Percentiles rank a stretch among this genome's conserved stretches.
phyloP scores from a whole-genome alignment of 176 grass and related monocot species.

The Poa annua region DNA sequence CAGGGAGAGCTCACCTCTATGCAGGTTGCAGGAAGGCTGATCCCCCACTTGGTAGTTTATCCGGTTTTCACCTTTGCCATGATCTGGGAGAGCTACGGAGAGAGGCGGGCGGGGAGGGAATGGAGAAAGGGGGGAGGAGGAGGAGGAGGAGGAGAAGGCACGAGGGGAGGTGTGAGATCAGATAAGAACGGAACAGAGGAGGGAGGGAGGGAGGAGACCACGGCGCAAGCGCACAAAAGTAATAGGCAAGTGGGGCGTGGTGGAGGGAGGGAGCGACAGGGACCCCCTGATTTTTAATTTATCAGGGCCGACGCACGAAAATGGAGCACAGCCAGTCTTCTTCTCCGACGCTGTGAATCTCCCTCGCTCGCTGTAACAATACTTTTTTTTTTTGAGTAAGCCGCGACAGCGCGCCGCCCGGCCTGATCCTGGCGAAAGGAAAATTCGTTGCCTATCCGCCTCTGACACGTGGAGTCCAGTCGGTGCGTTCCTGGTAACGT shows the following conservation, averaged over 20 bases:
- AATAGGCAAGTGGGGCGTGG: slow-evolving; percentile 29
- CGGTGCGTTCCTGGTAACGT: slow-evolving; percentile 21
- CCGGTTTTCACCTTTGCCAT: slow-evolving; percentile 47
- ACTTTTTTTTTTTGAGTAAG: background rate
- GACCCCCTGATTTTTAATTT: background rate
- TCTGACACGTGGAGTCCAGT: slow-evolving; percentile 39
- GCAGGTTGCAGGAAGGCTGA: background rate
- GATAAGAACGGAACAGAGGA: slow-evolving; percentile 62
- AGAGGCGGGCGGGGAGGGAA: background rate
- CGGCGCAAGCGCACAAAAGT: slow-evolving; percentile 20
- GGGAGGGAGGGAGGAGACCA: background rate
- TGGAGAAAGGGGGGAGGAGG: background rate
- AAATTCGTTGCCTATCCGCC: background rate
- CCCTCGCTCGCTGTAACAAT: background rate
- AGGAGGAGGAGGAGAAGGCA: background rate
- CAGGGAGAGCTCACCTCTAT: slow-evolving; percentile 54
- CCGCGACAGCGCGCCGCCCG: slow-evolving; percentile 12
- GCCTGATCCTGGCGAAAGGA: background rate
- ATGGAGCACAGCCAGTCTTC: background rate
- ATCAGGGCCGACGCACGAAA: too few relatives aligned
- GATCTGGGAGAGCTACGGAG: slow-evolving; percentile 38
- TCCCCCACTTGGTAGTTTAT: slow-evolving; percentile 45
- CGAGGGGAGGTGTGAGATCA: background rate
- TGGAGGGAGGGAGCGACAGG: slow-evolving; percentile 38
- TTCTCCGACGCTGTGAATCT: slow-evolving; percentile 28